Evolutionary conservation across 257 asterid species (phyloP), one percentile per base, ranked within the genome.

Genomic region (Galeopsis tetrahit): DNA sequence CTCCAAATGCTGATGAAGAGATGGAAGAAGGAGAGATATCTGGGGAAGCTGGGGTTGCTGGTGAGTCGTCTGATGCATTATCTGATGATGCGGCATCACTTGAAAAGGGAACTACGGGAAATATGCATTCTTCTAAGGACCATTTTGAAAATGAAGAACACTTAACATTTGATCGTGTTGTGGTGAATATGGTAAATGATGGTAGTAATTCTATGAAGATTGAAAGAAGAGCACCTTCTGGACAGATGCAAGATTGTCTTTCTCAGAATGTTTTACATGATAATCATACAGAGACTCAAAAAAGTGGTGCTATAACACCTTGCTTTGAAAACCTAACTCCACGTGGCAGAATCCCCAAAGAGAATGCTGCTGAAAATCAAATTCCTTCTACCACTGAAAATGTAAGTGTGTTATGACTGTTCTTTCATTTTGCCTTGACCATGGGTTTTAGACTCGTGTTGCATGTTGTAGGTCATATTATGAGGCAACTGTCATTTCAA

Each of bases 1-100:
- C 69, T 82, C 85, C 48, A 14, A 72, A 68, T 81, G 83, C 60
- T 40, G 76, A 65, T 71, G 86, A 69, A 38, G 92, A 87, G 75
- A 77, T 81, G 70, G 98, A 91, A 84, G 96, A 91, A 72, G 97
- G 96, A 63, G 93, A 91, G 80, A 84, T 90, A 76, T 82, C 91
- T 36, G 88, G 85, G 53, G 92, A 85, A 35, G 68, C 56, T 57
- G 87, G 77, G 76, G 75, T 69, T 68, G 72, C 62, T 74, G 80
- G 77, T 62, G 73, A 68, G 43, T 63, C 76, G 3, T 58, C 78
- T 46, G 82, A 85, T 79, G 72, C 76, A 58, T 75, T 83, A 69
- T 68, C 83, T 72, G 87, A 82, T 61, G 75, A 82, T 72, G 77
- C 76, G 28, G 51, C 64, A 14, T 35, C 84, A 31, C 69, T 69